Evolutionary conservation across 2,329 filamentous ascomycete genomes (phyloP).

Genomic region (Harringtonia lauricola): DNA sequence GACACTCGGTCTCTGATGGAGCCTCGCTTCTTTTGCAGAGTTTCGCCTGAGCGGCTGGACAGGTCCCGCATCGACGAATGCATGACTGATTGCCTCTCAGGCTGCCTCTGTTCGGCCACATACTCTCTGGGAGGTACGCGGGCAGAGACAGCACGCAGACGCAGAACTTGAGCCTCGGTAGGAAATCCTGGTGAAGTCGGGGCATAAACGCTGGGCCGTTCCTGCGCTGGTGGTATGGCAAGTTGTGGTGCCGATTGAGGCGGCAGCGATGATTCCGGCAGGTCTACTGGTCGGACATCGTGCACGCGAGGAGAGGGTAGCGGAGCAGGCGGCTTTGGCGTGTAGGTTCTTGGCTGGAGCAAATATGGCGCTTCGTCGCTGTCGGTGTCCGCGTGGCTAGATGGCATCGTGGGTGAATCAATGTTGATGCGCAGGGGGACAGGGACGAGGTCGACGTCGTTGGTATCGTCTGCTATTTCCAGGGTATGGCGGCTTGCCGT

Average conservation of each 20-base stretch:
- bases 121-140: no score
- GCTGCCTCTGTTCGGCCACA: not conserved
- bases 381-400: no score
- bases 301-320: conserved; percentile 33
- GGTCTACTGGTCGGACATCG: no score
- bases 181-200: not conserved
- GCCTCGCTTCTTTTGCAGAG: conserved; percentile 18
- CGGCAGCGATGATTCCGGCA: no score
- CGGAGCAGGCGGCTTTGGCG: conserved; percentile 36
- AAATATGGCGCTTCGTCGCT: conserved; percentile 23
- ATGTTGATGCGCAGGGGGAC: conserved; percentile 2
- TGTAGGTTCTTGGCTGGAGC: conserved; percentile 47
- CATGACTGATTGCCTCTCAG: no score
- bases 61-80: not conserved
- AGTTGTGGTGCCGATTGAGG: not conserved
- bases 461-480: not conserved
- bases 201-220: conserved; percentile 2
- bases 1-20: conserved; percentile 45
- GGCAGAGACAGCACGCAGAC: not conserved
- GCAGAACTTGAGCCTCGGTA: not conserved
- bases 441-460: not conserved
- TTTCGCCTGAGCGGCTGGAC: conserved; percentile 1
- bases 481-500: no score
- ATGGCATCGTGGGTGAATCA: not conserved
- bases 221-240: conserved; percentile 2